Base-by-base conservation (phyloP, 352 stramenopile species). In the Phytophthora parvispora region DNA sequence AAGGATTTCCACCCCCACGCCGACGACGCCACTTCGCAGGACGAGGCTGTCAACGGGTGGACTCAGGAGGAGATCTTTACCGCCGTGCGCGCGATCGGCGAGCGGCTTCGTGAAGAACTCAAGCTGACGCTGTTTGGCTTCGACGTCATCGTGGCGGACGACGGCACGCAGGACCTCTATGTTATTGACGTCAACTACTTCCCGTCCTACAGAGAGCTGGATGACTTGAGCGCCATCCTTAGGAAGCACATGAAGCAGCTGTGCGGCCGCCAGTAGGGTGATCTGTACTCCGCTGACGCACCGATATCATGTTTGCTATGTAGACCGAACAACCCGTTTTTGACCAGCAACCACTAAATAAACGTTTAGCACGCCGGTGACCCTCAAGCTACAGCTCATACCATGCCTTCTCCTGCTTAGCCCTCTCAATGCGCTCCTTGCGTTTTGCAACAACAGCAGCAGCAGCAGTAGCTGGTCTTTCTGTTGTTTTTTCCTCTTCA, bases 131-230 rank as follows among this genome's bases (percentile, higher is more conserved):
- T 96, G 15, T 96, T 96, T 60, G 89, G 89, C 47, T 96, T 93
- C 47, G 89, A 96, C 64, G 89, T 95, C 48, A 96, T 96, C 74
- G 63, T 95, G 36, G 84, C 81, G 24, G 80, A 92, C 60, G 68
- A 78, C 32, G 63, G 50, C 27, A 81, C 72, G 20, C 59, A 76
- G 18, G 81, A 87, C 28, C 72, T 91, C 25, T 86, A 83, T 49
- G 89, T 96, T 34, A 92, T 96, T 60, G 89, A 96, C 50, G 84
- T 96, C 64, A 96, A 96, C 72, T 96, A 96, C 69, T 96, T 96
- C 57, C 89, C 89, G 49, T 96, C 89, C 5, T 96, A 94, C 75
- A 91, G 89, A 50, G 89, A 96, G 67, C 69, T 96, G 32, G 77
- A 90, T 16, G 79, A 90, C 55, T 89, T 96, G 69, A 80, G 78